Evolutionary conservation across 176 grass and related monocot genomes (phyloP).

Genomic region (Pharus latifolius): DNA sequence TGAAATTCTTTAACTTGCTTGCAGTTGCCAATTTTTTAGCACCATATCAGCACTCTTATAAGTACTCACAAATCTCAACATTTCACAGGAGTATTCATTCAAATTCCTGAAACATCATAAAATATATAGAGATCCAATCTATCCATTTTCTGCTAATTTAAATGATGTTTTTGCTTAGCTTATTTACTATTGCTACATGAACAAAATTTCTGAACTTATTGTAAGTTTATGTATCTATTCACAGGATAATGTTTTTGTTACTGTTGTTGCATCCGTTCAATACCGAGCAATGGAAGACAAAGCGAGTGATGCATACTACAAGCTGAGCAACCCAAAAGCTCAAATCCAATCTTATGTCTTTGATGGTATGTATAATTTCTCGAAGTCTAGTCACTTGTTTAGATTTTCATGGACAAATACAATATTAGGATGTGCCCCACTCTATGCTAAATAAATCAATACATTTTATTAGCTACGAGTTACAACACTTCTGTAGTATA

Average conservation of each 20-base stretch:
- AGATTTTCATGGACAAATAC: not conserved
- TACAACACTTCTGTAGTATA: too few relatives aligned
- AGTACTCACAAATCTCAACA: not conserved
- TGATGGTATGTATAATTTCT: constrained; percentile 31
- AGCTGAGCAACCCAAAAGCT: constrained; percentile 40
- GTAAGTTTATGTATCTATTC: not conserved
- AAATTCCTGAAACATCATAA: not conserved
- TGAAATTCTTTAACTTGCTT: not conserved
- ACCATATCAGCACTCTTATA: not conserved
- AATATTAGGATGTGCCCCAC: not conserved
- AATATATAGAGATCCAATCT: not conserved
- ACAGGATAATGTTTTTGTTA: constrained; percentile 66
- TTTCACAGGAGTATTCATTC: not conserved
- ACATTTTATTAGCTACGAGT: too few relatives aligned
- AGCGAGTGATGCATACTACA: constrained; percentile 53
- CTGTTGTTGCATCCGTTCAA: constrained; percentile 63
- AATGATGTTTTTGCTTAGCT: not conserved
- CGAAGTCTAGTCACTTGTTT: not conserved
- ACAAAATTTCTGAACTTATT: not conserved
- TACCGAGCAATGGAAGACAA: constrained; percentile 49
- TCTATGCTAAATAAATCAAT: not conserved
- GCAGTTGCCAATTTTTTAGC: not conserved
- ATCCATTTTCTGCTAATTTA: not conserved
- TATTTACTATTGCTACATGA: not conserved
- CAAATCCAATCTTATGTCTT: constrained; percentile 74